A percentile compares a stretch with the other conserved stretches of the same genome.
Conservation (phyloP, 208 protist genomes). For the Herpetomonas samuelpessoai region DNA sequence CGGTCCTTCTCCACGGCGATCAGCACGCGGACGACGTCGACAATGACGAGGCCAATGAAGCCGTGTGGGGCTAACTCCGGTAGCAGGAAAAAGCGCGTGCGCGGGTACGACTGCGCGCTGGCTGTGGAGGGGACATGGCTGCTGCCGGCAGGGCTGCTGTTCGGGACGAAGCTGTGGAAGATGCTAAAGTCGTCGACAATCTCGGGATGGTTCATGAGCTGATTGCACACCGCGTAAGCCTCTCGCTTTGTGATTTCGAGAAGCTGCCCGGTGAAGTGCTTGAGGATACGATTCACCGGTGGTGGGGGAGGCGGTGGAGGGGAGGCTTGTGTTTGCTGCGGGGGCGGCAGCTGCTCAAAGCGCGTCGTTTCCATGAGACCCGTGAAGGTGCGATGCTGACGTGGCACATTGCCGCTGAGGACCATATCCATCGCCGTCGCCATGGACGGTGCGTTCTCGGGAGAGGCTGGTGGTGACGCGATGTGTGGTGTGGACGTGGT, state of each 20-base stretch:
- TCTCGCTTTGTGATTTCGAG: conserved; percentile 67
- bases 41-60: conserved; percentile 56
- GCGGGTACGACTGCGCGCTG: too few species aligned
- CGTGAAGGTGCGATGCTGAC: too few species aligned
- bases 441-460: too few species aligned
- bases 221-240: conserved; percentile 34
- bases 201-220: conserved; percentile 38
- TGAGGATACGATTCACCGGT: conserved; percentile 51
- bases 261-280: conserved; percentile 51
- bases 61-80: conserved; percentile 60
- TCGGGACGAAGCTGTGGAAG: conserved; percentile 23
- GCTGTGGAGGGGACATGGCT: too few species aligned
- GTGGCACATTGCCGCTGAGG: too few species aligned
- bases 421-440: too few species aligned
- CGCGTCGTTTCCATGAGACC: background rate
- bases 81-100: conserved; percentile 66
- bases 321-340: background rate
- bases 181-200: conserved; percentile 64
- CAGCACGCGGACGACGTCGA: conserved; percentile 64
- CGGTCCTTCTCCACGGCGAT: conserved; percentile 64
- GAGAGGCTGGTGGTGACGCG: conserved; percentile 8
- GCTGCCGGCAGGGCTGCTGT: conserved; percentile 13
- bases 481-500: too few species aligned
- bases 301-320: conserved; percentile 22
- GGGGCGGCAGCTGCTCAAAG: background rate